Evolutionary conservation across 352 stramenopile genomes (phyloP).

Genomic region (Pseudoperonospora humuli): DNA sequence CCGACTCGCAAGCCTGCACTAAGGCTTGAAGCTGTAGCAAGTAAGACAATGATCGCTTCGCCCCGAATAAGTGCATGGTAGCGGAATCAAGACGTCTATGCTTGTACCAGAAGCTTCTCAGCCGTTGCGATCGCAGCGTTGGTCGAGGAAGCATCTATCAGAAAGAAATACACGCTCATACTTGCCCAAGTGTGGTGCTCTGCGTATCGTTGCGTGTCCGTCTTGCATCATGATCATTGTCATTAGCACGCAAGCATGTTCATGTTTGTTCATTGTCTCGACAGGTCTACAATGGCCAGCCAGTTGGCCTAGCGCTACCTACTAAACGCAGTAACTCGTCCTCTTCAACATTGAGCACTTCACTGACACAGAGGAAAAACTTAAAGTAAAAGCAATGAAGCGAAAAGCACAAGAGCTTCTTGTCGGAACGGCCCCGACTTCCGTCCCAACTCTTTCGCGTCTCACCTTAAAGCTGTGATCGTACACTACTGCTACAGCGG

Average conservation of each 20-base stretch:
- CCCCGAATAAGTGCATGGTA: too few species aligned
- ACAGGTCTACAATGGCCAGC: conserved; percentile 7
- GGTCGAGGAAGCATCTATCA: conserved; percentile 12
- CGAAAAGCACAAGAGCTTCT: conserved; percentile 1
- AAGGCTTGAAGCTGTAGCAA: conserved; percentile 17
- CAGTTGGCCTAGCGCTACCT: background rate
- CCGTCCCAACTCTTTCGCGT: background rate
- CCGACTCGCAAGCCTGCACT: conserved; percentile 79
- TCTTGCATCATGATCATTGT: background rate
- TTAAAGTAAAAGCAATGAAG: conserved; percentile 25
- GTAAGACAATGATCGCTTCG: too few species aligned
- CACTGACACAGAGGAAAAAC: conserved; percentile 34
- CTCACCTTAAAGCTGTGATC: conserved; percentile 21
- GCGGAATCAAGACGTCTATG: conserved; percentile 16
- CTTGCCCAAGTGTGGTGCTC: conserved; percentile 5
- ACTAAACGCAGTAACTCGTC: conserved; percentile 16
- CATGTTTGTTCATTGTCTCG: conserved; percentile 15
- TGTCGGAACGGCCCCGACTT: background rate
- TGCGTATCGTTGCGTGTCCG: background rate
- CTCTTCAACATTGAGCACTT: conserved; percentile 42
- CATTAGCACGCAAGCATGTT: background rate
- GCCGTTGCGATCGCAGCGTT: conserved; percentile 19
- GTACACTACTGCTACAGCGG: conserved; percentile 33
- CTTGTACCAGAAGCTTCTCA: conserved; percentile 15
- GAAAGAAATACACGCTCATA: conserved; percentile 24